These are phyloP conservation scores for Ballota nigra DNA, from an alignment of 257 asterid genomes.

Conservation along the genomic window DNA sequence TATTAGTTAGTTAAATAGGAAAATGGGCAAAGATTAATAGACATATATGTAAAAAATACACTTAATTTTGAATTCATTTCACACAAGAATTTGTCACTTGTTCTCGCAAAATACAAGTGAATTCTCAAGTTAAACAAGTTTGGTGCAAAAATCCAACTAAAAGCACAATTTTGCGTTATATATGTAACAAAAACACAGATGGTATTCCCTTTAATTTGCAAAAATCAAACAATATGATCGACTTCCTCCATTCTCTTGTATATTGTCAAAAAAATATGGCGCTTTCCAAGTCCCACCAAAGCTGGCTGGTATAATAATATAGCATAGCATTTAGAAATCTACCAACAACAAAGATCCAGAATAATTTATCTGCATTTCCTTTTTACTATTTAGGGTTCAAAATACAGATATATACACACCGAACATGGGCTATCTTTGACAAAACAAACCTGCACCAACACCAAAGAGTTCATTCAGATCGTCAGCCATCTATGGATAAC, in stretches of 20 bases:
- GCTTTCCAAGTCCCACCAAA: neutral
- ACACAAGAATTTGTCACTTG: neutral
- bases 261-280: neutral
- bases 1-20: neutral
- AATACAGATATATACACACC: constrained; percentile 33
- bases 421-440: constrained; percentile 54
- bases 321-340: neutral
- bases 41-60: neutral
- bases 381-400: constrained; percentile 26
- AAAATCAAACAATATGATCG: neutral
- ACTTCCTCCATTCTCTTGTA: neutral
- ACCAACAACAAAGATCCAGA: neutral
- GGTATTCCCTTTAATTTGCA: neutral
- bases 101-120: neutral
- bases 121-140: neutral
- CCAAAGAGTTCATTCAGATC: constrained; percentile 71
- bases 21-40: neutral
- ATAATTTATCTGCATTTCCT: constrained; percentile 23
- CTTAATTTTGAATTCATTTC: neutral
- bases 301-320: neutral
- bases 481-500: constrained; percentile 10
- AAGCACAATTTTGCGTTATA: neutral
- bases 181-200: neutral
- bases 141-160: neutral
- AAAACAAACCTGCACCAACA: constrained; percentile 85